A percentile compares a stretch with the other conserved stretches of the same genome.
Conservation (phyloP, 257 asterid genomes). For the Plantago ovata region DNA sequence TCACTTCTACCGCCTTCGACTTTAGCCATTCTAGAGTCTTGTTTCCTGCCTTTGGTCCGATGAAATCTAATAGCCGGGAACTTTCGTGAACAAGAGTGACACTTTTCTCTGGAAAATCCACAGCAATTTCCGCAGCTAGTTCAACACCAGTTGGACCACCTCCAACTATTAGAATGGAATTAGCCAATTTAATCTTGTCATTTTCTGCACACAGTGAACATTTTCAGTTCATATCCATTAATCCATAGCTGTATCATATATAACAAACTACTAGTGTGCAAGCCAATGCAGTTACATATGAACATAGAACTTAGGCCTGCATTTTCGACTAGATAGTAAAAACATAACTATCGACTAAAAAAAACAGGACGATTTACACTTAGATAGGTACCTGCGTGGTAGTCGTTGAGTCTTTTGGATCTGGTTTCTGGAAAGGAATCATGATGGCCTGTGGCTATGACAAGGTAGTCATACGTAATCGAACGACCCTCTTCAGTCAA, state of each 20-base stretch:
- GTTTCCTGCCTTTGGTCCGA: constrained; percentile 67
- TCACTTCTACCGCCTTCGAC: constrained; percentile 63
- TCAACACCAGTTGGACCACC: constrained; percentile 91
- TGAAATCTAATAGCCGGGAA: constrained; percentile 65
- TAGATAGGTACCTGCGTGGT: constrained; percentile 39
- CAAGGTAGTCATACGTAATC: constrained; percentile 64
- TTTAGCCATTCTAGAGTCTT: constrained; percentile 71
- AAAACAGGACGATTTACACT: not conserved
- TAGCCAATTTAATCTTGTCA: constrained; percentile 51
- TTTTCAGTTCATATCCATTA: not conserved
- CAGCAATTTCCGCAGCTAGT: constrained; percentile 80
- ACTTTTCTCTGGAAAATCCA: constrained; percentile 58
- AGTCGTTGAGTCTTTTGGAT: constrained; percentile 47
- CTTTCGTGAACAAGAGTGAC: constrained; percentile 69
- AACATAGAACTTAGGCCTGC: no score
- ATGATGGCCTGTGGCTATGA: constrained; percentile 79
- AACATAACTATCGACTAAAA: no score
- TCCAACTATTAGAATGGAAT: constrained; percentile 60
- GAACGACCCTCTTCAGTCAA: constrained; percentile 59
- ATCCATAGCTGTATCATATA: not conserved
- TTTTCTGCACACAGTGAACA: constrained; percentile 35
- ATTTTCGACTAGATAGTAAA: no score
- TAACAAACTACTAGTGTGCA: no score
- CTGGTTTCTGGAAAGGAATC: constrained; percentile 46
- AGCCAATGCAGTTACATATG: no score